A percentile compares a stretch with the other conserved stretches of the same genome.
Conservation (phyloP, 441 rosid genomes). For the Manihot esculenta region DNA sequence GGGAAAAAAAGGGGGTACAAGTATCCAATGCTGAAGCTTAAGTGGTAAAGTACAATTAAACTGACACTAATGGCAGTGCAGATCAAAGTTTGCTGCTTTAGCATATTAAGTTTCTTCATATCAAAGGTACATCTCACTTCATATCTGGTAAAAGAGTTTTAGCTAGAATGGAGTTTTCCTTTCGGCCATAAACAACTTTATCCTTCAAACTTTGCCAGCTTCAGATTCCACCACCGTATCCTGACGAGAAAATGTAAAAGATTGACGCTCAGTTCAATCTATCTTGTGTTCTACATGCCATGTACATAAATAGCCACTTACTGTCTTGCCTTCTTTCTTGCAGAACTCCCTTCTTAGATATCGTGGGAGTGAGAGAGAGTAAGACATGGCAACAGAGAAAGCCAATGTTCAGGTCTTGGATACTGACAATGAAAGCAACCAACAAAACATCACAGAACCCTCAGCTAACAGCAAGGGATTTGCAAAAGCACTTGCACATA, state of each 20-base stretch:
- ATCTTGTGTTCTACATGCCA: conserved; percentile 3
- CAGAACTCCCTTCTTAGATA: neutral
- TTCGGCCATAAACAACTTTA: conserved; percentile 21
- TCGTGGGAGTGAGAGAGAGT: neutral
- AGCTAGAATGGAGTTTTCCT: conserved; percentile 1
- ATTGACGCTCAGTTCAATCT: neutral
- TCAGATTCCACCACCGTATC: conserved; percentile 31
- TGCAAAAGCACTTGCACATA: conserved; percentile 51
- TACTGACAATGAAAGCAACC: conserved; percentile 14
- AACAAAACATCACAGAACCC: conserved; percentile 17
- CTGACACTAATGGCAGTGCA: neutral
- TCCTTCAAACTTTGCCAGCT: conserved; percentile 10
- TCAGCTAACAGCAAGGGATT: conserved; percentile 21
- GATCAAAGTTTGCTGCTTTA: neutral
- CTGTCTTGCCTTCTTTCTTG: conserved; percentile 1
- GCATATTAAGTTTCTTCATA: conserved; percentile 26
- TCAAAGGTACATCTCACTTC: conserved; percentile 26
- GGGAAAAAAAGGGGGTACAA: neutral
- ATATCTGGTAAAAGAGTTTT: conserved; percentile 8
- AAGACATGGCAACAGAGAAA: conserved; percentile 40
- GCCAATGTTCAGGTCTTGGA: conserved; percentile 23
- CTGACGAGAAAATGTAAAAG: conserved; percentile 18
- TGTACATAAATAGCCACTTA: conserved; percentile 19
- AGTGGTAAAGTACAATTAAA: neutral
- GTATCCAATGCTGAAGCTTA: conserved; percentile 14